Evolutionary conservation across 202 grass and related monocot species (phyloP).

Genomic region (Musa balbisiana): DNA sequence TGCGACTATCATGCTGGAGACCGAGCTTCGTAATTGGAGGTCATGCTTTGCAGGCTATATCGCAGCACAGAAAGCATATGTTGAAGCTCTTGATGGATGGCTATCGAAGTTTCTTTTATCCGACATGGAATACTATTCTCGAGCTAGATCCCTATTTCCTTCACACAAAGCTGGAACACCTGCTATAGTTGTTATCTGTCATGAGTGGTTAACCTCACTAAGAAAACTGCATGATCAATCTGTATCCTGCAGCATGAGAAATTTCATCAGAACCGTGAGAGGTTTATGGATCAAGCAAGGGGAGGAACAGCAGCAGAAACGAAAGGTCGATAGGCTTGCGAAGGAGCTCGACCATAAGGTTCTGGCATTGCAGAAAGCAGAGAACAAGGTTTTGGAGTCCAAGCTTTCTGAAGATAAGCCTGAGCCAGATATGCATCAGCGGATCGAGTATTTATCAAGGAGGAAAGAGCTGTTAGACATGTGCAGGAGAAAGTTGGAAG

Average conservation of each 20-base stretch:
- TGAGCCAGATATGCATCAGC: slow-evolving; percentile 48
- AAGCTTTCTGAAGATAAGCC: slow-evolving; percentile 65
- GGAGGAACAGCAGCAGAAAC: slow-evolving; percentile 81
- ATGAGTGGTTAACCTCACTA: slow-evolving; percentile 52
- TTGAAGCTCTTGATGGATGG: slow-evolving; percentile 80
- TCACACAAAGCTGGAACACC: slow-evolving; percentile 36
- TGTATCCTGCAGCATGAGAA: slow-evolving; percentile 54
- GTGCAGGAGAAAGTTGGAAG: slow-evolving; percentile 52
- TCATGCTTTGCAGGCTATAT: slow-evolving; percentile 67
- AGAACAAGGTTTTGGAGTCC: slow-evolving; percentile 75
- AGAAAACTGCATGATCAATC: slow-evolving; percentile 49
- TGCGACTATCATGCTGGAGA: slow-evolving; percentile 80
- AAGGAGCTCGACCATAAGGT: slow-evolving; percentile 73
- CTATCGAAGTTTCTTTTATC: slow-evolving; percentile 75
- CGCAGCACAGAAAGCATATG: slow-evolving; percentile 59
- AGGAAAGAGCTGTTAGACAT: slow-evolving; percentile 61
- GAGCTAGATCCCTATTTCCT: slow-evolving; percentile 42
- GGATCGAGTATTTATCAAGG: slow-evolving; percentile 58
- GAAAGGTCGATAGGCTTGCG: slow-evolving; percentile 66
- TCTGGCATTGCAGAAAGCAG: slow-evolving; percentile 62
- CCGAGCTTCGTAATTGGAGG: slow-evolving; percentile 86
- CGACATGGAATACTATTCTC: slow-evolving; percentile 48
- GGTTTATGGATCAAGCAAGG: slow-evolving; percentile 90
- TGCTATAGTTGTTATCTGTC: slow-evolving; percentile 58
- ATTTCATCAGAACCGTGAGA: slow-evolving; percentile 66